Conservation (phyloP, 257 asterid species). For the Solanum peruvianum region DNA sequence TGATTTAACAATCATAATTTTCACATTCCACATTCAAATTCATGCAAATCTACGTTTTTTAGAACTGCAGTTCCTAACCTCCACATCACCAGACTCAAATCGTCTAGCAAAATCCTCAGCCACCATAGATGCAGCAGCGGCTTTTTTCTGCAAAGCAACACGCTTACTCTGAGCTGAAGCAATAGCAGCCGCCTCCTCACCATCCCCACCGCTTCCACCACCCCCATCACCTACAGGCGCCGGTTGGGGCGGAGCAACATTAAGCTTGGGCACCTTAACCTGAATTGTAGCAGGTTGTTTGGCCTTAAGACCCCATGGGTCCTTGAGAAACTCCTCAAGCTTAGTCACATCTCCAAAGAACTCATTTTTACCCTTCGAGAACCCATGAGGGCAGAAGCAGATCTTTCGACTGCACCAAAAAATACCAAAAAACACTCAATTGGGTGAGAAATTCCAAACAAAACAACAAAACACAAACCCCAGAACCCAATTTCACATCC, state of each 20-base stretch:
- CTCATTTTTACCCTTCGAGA: slow-evolving; percentile 46
- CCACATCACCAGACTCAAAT: slow-evolving; percentile 78
- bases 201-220: slow-evolving; percentile 20
- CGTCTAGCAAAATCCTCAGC: slow-evolving; percentile 80
- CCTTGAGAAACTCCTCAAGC: slow-evolving; percentile 73
- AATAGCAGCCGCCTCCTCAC: slow-evolving; percentile 40
- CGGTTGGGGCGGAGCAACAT: slow-evolving; percentile 19
- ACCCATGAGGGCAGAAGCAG: slow-evolving; percentile 81
- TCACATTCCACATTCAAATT: not conserved
- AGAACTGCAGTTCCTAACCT: slow-evolving; percentile 20
- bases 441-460: not conserved
- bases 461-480: not conserved
- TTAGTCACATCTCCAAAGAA: slow-evolving; percentile 53
- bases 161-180: slow-evolving; percentile 78
- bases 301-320: slow-evolving; percentile 75
- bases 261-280: slow-evolving; percentile 81
- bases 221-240: not conserved
- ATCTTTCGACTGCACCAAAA: slow-evolving; percentile 66
- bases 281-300: slow-evolving; percentile 64
- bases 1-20: not conserved
- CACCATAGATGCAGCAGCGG: slow-evolving; percentile 67
- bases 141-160: slow-evolving; percentile 79
- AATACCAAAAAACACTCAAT: slow-evolving; percentile 17
- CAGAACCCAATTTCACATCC: not conserved
- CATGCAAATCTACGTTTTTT: not conserved